Evolutionary conservation across 768 basidiomycete species (phyloP), one percentile per base, ranked within the genome.

Genomic region (Suillus cothurnatus): DNA sequence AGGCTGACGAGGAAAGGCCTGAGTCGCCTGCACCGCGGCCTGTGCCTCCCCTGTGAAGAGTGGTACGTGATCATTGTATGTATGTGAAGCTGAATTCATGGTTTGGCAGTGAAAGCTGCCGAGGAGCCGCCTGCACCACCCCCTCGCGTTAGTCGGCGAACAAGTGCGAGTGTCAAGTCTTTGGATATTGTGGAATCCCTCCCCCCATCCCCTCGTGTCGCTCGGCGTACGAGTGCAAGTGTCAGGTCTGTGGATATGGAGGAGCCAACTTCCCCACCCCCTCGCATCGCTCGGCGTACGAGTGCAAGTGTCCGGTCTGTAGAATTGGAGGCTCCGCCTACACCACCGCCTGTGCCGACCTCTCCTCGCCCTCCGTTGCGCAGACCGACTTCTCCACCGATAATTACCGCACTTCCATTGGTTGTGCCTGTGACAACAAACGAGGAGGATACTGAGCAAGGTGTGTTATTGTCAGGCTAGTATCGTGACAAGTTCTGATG

Each of bases 11-110:
- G 12, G 71, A 69, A 5, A 70, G 69, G 11, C 74, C 75, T 0
- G 67, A 68, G 23, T 76, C 75, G 17, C 75, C 75, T 23, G 74
- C 76, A 0, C 75, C 75, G 38, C 65, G 75, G 23, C 75, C 75
- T 6, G 50, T 76, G 36, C 75, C 75, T 8, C 76, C 76, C 74
- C 75, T 23, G 65, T 69, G 8, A 70, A 76, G 67, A 77, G 68
- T 60, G 68, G 76, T 77, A 60, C 21, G 74, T 65, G 12, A 64
- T 59, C 32, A 19, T 2, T 34, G 1, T 21, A 11, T 19, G 32
- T 15, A 6, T 34, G 56, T 21, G 47, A 41, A 15, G 8, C 39
- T 73, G 28, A 73, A 14, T 12, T 41, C 5, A n/a, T 39, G 38
- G 67, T 21, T 28, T 49, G 34, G 17, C 41, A 21, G 60, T 68